Conservation (phyloP, 2,329 filamentous ascomycete species). For the Aureobasidium sp. region DNA sequence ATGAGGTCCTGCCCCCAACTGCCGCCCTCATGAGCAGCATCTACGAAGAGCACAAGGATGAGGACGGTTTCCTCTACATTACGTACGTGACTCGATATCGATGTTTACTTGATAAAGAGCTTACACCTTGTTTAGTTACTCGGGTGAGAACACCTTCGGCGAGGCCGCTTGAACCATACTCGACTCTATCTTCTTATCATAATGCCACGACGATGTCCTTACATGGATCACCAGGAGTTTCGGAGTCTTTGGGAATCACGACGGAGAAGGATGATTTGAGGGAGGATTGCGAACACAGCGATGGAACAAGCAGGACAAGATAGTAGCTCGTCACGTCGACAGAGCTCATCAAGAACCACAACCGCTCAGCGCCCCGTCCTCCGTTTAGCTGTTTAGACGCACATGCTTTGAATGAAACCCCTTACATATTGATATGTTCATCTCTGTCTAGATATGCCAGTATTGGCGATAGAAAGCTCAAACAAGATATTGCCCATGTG, state of each 20-base stretch:
- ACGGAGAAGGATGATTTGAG: constrained; percentile 5
- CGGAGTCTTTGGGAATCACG: constrained; percentile 8
- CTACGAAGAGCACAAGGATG: constrained; percentile 96
- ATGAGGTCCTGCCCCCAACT: constrained; percentile 93
- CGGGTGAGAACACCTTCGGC: constrained; percentile 98
- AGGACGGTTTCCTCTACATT: constrained; percentile 92
- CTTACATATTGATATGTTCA: background rate
- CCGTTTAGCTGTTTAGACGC: background rate
- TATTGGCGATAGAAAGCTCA: background rate
- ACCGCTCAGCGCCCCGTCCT: background rate
- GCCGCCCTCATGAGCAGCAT: constrained; percentile 98
- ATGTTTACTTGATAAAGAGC: constrained; percentile 16
- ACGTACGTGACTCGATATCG: constrained; percentile 51
- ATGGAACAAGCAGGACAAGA: constrained; percentile 2
- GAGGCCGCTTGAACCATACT: constrained; percentile 29
- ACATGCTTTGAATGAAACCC: constrained; percentile 14
- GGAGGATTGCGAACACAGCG: constrained; percentile 7
- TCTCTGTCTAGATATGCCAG: background rate
- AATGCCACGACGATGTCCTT: constrained; percentile 1
- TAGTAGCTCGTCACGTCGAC: background rate
- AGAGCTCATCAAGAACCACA: background rate
- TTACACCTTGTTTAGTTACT: constrained; percentile 55
- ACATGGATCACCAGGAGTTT: constrained; percentile 10
- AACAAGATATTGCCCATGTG: too few relatives aligned
- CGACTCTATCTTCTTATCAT: background rate